Percentiles rank a stretch among this genome's conserved stretches.
phyloP scores from a whole-genome alignment of 495 filamentous ascomycete species.

The Aspergillus saccharolyticus region DNA sequence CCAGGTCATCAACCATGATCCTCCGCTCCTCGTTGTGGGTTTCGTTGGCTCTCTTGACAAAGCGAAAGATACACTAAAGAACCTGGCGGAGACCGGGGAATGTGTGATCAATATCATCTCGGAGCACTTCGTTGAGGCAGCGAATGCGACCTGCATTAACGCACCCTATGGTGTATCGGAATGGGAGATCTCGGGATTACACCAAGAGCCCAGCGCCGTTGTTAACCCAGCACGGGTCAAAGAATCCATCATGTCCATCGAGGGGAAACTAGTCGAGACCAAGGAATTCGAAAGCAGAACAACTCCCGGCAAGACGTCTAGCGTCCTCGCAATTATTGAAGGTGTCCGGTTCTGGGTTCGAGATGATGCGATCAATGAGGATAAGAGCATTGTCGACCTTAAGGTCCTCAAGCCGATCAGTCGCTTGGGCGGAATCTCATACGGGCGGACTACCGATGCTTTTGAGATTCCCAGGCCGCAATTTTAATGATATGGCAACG shows the following conservation, averaged over 20 bases:
- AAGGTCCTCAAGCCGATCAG: constrained; percentile 67
- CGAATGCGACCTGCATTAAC: constrained; percentile 74
- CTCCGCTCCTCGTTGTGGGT: constrained; percentile 82
- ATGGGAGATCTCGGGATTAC: constrained; percentile 75
- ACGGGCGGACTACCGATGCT: constrained; percentile 63
- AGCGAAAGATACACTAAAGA: constrained; percentile 72
- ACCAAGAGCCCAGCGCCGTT: constrained; percentile 58
- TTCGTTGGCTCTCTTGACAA: constrained; percentile 49
- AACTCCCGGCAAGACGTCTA: constrained; percentile 64
- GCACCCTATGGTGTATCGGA: constrained; percentile 74
- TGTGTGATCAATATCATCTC: constrained; percentile 81
- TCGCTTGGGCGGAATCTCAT: constrained; percentile 80
- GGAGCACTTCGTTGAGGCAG: constrained; percentile 82
- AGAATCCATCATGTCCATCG: constrained; percentile 77
- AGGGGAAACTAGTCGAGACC: constrained; percentile 68
- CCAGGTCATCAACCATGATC: constrained; percentile 79
- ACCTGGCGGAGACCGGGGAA: constrained; percentile 66
- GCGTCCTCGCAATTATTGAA: constrained; percentile 74
- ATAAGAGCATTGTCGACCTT: constrained; percentile 65
- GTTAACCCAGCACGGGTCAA: constrained; percentile 70
- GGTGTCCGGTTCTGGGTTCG: constrained; percentile 83
- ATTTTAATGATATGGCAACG: constrained; percentile 14
- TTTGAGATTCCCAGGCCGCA: constrained; percentile 71
- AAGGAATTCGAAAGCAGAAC: constrained; percentile 70
- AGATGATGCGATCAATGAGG: constrained; percentile 81